Evolutionary conservation across 1,284 basidiomycete genomes (phyloP).

Genomic region (Trichosporon coremiiforme): DNA sequence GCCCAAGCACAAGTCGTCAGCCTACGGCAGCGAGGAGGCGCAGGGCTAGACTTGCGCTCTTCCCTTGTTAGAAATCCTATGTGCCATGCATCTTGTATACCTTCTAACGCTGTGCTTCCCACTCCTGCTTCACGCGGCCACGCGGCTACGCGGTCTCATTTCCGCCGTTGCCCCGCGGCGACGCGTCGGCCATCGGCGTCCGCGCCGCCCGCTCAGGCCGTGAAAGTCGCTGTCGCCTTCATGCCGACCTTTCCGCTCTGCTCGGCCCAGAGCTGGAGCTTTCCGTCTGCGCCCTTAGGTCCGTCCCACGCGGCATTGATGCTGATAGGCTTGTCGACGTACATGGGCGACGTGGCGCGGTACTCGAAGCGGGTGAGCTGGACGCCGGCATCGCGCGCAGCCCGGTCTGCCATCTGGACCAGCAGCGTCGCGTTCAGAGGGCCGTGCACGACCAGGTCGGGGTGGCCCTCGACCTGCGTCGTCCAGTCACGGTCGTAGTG

Average conservation of each 20-base stretch:
- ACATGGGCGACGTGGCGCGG: constrained; percentile 71
- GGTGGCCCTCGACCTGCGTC: constrained; percentile 69
- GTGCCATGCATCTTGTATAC: constrained; percentile 6
- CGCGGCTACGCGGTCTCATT: no score
- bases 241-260: constrained; percentile 70
- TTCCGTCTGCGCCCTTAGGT: constrained; percentile 44
- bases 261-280: constrained; percentile 62
- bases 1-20: constrained; percentile 74
- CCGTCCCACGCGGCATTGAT: constrained; percentile 61
- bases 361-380: constrained; percentile 67
- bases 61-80: not conserved
- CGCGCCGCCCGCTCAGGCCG: no score
- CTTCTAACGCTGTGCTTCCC: no score
- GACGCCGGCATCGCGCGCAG: constrained; percentile 27
- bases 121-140: no score
- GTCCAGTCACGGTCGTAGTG: constrained; percentile 62
- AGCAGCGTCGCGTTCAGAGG: constrained; percentile 77
- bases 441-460: constrained; percentile 77
- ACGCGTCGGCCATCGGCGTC: no score
- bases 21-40: constrained; percentile 64
- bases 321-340: constrained; percentile 65
- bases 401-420: constrained; percentile 62
- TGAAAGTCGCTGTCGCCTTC: constrained; percentile 59
- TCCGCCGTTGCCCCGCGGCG: no score
- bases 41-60: constrained; percentile 50